Conservation (phyloP, 129 eudicot species). For the Chrysanthemum lavandulifolium region DNA sequence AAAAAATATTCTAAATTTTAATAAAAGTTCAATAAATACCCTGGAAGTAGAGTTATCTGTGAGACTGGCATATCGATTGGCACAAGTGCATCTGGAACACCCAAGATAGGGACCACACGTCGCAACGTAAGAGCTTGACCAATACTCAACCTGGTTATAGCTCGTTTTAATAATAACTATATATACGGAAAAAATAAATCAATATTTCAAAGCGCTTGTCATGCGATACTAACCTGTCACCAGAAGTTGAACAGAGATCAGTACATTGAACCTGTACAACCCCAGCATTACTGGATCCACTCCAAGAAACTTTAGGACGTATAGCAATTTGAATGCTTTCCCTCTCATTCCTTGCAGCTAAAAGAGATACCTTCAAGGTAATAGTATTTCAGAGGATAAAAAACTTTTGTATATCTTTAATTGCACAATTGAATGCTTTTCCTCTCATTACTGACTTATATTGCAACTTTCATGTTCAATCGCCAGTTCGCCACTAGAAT, state of each 20-base stretch:
- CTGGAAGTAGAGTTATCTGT: constrained; percentile 70
- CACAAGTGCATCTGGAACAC: constrained; percentile 99
- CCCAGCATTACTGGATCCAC: constrained; percentile 70
- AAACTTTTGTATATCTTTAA: background rate
- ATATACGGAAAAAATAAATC: background rate
- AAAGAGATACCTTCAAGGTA: constrained; percentile 69
- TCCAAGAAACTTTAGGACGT: constrained; percentile 98
- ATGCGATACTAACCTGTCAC: constrained; percentile 67
- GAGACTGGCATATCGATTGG: constrained; percentile 80
- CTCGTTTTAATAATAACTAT: constrained; percentile 12
- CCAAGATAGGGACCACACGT: constrained; percentile 85
- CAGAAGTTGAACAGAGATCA: constrained; percentile 77
- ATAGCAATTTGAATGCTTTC: constrained; percentile 94
- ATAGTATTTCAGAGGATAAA: constrained; percentile 20
- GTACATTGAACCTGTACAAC: constrained; percentile 76
- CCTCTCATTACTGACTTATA: no score
- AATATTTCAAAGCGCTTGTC: constrained; percentile 1
- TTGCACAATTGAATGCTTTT: no score
- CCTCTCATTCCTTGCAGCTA: constrained; percentile 98
- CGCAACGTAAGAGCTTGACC: constrained; percentile 70
- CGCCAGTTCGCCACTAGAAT: no score
- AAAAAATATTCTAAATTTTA: constrained; percentile 8
- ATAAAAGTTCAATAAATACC: constrained; percentile 44
- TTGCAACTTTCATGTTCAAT: no score
- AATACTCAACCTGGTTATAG: constrained; percentile 57